Evolutionary conservation across 139 green algal genomes (phyloP).

Genomic region (Chlorella sp.): DNA sequence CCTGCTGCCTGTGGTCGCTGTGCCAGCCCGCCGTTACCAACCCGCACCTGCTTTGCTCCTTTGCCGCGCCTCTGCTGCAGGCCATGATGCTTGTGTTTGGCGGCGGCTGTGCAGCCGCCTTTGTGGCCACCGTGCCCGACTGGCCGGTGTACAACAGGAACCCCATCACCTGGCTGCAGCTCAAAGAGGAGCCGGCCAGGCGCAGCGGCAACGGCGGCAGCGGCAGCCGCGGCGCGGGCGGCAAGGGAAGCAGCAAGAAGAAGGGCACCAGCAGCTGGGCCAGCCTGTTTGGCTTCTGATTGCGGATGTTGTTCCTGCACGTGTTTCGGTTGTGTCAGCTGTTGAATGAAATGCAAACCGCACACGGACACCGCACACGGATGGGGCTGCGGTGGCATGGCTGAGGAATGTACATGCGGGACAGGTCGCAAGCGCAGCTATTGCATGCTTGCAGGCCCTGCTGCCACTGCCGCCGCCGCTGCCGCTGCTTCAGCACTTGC

Average conservation of each 20-base stretch:
- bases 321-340: neutral
- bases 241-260: constrained; percentile 21
- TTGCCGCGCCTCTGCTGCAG: too few species aligned
- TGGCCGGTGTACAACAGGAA: constrained; percentile 48
- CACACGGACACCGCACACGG: neutral
- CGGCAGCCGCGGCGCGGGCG: neutral
- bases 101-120: constrained; percentile 20
- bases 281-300: neutral
- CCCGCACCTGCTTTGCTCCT: too few species aligned
- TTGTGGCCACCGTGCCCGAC: constrained; percentile 23
- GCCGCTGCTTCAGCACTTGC: neutral
- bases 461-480: neutral
- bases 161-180: constrained; percentile 30
- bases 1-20: too few species aligned
- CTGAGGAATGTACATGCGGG: too few species aligned
- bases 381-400: too few species aligned
- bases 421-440: too few species aligned
- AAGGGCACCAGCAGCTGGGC: neutral
- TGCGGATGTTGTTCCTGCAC: too few species aligned
- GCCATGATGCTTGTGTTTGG: constrained; percentile 42
- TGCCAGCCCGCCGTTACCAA: too few species aligned
- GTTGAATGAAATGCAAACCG: neutral
- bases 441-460: neutral
- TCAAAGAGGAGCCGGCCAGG: neutral
- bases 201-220: neutral